Base-by-base conservation (phyloP, 2,329 filamentous ascomycete species). In the Ilyonectria robusta region DNA sequence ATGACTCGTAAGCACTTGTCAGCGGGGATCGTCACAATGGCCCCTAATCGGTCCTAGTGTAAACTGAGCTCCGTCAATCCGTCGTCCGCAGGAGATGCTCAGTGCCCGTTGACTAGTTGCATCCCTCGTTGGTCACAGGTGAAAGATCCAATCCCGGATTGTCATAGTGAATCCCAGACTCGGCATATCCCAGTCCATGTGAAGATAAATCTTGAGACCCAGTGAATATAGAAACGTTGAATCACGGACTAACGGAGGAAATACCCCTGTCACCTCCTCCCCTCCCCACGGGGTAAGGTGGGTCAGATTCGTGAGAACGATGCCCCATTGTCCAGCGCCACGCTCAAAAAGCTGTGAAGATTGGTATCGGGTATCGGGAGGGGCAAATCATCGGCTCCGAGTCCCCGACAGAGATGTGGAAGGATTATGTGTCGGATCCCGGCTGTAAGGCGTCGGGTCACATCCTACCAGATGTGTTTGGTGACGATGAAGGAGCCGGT, bases 1-100 rank as follows among this genome's bases (percentile, higher is more conserved):
- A n/a, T 37, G 19, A 47, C 37, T 55, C 19, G 50, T 62, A 47
- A 62, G 59, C 59, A 62, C 55, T 55, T 47, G 40, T 55, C 37
- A 59, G 46, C 46, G 17, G 56, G 19, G 56, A 40, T 59, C 56
- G 44, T 23, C 29, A 6, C n/a, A n/a, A 37, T 26, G 9, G n/a
- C 33, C 40, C 17, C 35, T 21, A 9, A 46, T 46, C n/a, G 23
- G 23, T 23, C 15, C 5, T 57, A 57, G 54, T 37, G 54, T 26
- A 11, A 31, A 13, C 10, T 17, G 4, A 31, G n/a, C 8, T 40
- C 42, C n/a, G 17, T 59, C 54, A 46, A 8, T 13, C 11, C 40
- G 40, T 6, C n/a, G 19, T 5, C 15, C 19, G 4, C 40, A 6
- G 21, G 10, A n/a, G n/a, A 35, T 21, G 9, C 9, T 37, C 3